Evolutionary conservation across 257 asterid genomes (phyloP), one percentile per base, ranked within the genome.

Genomic region (Cruciata laevipes): DNA sequence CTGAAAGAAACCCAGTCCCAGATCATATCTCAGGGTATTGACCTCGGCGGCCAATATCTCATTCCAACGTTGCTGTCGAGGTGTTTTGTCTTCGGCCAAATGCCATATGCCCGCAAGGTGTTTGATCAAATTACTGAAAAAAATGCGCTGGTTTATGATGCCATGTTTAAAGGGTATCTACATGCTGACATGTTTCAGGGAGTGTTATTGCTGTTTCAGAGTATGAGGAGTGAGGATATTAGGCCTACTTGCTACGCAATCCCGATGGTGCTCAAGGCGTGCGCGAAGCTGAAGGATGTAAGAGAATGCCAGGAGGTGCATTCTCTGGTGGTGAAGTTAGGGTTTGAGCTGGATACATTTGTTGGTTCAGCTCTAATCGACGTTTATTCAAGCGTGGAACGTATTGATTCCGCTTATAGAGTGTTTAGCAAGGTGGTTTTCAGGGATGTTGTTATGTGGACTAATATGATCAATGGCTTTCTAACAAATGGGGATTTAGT

Each of bases 401-500:
- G 33, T 24, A 79, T 83, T 71, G 77, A 67, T 23, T 72, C 71
- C 44, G 94, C 94, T 31, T 77, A 80, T 68, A 72, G 78, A 75
- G 97, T 83, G 71, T 90, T 93, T 59, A 74, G 66, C 17, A 95
- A 89, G 75, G 83, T 93, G 98, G 83, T 76, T 23, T 70, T 83
- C 57, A 85, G 83, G 71, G 90, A 88, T 80, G 97, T 92, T 56
- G 96, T 92, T 59, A 74, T 89, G 23, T 92, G 97, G 97, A 92
- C 97, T 44, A 79, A 90, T 11, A 88, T 89, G 95, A 81, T 93
- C 32, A 80, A 75, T 30, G 95, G 89, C 14, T 90, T 81, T 62
- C 76, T 83, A 27, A 77, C 69, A 7, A 79, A 80, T 65, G 82
- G 85, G 37, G 87, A 90, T 65, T 73, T 90, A 77, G 73, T 67